phyloP scores from a whole-genome alignment of 2,329 filamentous ascomycete species.

The Aphanoascus verrucosus region DNA sequence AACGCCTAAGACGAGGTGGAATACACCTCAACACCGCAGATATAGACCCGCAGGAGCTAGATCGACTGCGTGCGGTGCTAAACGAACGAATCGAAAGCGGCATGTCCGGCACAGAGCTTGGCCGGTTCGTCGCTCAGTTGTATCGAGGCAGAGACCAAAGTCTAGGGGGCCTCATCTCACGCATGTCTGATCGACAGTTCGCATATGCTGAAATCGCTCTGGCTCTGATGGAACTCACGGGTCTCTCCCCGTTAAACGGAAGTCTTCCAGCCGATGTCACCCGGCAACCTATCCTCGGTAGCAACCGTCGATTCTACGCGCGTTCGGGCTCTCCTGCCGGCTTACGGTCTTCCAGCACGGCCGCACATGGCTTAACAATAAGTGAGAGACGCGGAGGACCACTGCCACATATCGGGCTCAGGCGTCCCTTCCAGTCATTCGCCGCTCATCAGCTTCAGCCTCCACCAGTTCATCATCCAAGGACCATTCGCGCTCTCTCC shows the following conservation, averaged over 20 bases:
- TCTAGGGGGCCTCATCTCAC: constrained; percentile 14
- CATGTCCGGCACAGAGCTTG: constrained; percentile 14
- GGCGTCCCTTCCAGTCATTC: neutral
- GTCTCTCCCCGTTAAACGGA: constrained; percentile 1
- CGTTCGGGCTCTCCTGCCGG: neutral
- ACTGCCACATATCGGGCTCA: neutral
- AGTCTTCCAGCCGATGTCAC: neutral
- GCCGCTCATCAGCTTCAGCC: neutral
- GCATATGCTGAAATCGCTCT: constrained; percentile 15
- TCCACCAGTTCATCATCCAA: too few species aligned
- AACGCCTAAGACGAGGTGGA: neutral
- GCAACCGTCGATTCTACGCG: constrained; percentile 1
- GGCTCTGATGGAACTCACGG: constrained; percentile 11
- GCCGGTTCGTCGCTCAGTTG: constrained; percentile 10
- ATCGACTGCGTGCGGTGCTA: constrained; percentile 1
- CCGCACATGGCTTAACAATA: neutral
- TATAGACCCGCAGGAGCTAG: constrained; percentile 4
- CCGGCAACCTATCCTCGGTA: neutral
- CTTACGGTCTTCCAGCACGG: neutral
- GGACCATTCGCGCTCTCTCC: neutral
- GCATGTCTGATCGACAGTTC: constrained; percentile 6
- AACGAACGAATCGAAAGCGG: constrained; percentile 4
- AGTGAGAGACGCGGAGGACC: neutral
- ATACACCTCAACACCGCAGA: neutral
- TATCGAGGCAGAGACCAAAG: constrained; percentile 13